Conservation (phyloP, 306 rosid species). For the Fagus sylvatica region DNA sequence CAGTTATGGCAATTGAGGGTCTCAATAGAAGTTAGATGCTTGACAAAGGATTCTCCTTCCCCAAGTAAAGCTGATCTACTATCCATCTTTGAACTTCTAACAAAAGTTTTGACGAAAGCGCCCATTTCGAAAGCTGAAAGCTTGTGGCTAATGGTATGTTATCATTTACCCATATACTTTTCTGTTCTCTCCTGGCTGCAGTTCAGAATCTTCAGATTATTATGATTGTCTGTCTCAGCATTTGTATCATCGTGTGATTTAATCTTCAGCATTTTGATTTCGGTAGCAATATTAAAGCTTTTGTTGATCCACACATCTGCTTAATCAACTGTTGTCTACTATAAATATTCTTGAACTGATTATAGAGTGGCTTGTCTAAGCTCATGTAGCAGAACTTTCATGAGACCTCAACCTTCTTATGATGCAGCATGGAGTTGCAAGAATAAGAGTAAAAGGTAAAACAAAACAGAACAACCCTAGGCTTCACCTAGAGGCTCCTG, state of each 20-base stretch:
- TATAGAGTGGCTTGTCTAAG: neutral
- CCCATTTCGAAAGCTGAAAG: constrained; percentile 61
- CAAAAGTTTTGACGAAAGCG: constrained; percentile 43
- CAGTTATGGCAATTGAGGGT: constrained; percentile 59
- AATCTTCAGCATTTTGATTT: neutral
- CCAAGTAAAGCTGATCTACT: constrained; percentile 60
- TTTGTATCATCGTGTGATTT: neutral
- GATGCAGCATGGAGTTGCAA: too few relatives aligned
- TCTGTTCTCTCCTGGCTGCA: constrained; percentile 1
- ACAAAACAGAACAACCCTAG: too few relatives aligned
- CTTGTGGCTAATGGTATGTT: constrained; percentile 83
- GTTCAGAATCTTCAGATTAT: neutral
- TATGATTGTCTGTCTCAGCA: neutral
- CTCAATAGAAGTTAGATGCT: constrained; percentile 54
- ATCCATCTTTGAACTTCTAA: constrained; percentile 60
- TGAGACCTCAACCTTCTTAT: neutral
- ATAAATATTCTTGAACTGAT: neutral
- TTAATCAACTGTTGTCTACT: neutral
- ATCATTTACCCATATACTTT: constrained; percentile 1
- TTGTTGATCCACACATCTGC: neutral
- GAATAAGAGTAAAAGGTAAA: too few relatives aligned
- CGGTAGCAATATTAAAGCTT: neutral
- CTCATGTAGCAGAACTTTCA: neutral
- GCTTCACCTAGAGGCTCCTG: too few relatives aligned
- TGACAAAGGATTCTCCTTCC: constrained; percentile 39